Percentiles rank a stretch among this genome's conserved stretches.
Conservation (phyloP, 106 monocot species). For the Allium sativum region DNA sequence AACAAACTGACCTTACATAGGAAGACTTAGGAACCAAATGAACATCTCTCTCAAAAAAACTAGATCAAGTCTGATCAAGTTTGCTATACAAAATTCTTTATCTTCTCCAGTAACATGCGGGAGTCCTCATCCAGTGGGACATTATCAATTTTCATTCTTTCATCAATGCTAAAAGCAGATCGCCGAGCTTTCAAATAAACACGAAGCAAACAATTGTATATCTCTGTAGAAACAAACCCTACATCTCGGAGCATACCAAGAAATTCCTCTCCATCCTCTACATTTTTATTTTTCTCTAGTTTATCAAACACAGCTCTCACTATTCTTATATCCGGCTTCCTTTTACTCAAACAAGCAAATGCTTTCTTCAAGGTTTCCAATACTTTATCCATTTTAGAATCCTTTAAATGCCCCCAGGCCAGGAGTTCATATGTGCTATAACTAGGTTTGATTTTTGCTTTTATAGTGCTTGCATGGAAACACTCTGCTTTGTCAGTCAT, state of each 20-base stretch:
- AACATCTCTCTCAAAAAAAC: constrained; percentile 16
- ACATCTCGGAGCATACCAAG: constrained; percentile 50
- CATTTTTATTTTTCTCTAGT: constrained; percentile 34
- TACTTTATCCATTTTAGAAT: constrained; percentile 35
- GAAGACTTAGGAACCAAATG: no score
- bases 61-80: constrained; percentile 27
- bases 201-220: constrained; percentile 61
- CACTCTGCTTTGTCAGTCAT: constrained; percentile 58
- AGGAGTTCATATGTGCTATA: constrained; percentile 62
- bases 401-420: constrained; percentile 39
- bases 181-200: constrained; percentile 55
- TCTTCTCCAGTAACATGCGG: constrained; percentile 34
- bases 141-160: constrained; percentile 66
- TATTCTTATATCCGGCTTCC: constrained; percentile 59
- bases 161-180: constrained; percentile 63
- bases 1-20: no score
- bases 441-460: constrained; percentile 50
- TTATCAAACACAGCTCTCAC: constrained; percentile 37
- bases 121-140: constrained; percentile 59
- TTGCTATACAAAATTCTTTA: constrained; percentile 32
- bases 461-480: constrained; percentile 24
- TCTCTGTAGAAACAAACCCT: constrained; percentile 62
- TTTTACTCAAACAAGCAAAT: constrained; percentile 40
- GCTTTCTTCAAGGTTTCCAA: constrained; percentile 53
- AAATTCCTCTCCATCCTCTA: constrained; percentile 57